A percentile compares a stretch with the other conserved stretches of the same genome.
phyloP scores from a whole-genome alignment of 441 rosid genomes.

The Erysimum cheiri region DNA sequence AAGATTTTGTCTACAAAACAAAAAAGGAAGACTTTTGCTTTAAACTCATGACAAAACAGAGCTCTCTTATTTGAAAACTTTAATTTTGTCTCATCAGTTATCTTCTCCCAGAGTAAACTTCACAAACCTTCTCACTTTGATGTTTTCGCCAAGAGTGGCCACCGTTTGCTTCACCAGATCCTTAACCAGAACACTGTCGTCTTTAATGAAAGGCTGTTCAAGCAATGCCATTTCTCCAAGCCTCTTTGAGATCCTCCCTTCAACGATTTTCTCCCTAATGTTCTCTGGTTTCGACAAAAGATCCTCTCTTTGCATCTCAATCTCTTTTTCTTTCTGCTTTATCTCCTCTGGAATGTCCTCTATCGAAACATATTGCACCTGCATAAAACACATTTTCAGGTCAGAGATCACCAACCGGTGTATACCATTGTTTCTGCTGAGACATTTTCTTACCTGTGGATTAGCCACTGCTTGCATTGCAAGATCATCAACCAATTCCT shows the following conservation, averaged over 20 bases:
- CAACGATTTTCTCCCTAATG: constrained; percentile 84
- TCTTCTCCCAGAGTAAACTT: constrained; percentile 80
- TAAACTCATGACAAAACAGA: constrained; percentile 29
- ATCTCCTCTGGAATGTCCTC: constrained; percentile 69
- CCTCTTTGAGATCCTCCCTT: constrained; percentile 82
- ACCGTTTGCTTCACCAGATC: constrained; percentile 82
- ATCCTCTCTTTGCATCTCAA: constrained; percentile 95
- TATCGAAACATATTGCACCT: constrained; percentile 73
- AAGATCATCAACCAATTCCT: constrained; percentile 82
- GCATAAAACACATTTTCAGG: constrained; percentile 20
- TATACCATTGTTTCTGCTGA: constrained; percentile 23
- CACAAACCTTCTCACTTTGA: constrained; percentile 55
- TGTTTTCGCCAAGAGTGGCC: constrained; percentile 80
- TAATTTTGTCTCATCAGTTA: constrained; percentile 28
- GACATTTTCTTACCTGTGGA: constrained; percentile 58
- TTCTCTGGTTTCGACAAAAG: constrained; percentile 82
- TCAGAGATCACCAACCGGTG: constrained; percentile 14
- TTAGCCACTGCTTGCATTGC: constrained; percentile 97
- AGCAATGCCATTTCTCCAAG: constrained; percentile 78
- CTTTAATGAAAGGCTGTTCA: constrained; percentile 79
- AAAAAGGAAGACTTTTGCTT: constrained; percentile 28
- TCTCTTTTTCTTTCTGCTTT: constrained; percentile 69
- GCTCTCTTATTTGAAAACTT: constrained; percentile 16
- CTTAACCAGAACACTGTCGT: constrained; percentile 72
- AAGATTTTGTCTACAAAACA: constrained; percentile 33